These are phyloP conservation scores for Oenanthe sinensis DNA, from an alignment of 129 eudicot species.

Conservation along the genomic window DNA sequence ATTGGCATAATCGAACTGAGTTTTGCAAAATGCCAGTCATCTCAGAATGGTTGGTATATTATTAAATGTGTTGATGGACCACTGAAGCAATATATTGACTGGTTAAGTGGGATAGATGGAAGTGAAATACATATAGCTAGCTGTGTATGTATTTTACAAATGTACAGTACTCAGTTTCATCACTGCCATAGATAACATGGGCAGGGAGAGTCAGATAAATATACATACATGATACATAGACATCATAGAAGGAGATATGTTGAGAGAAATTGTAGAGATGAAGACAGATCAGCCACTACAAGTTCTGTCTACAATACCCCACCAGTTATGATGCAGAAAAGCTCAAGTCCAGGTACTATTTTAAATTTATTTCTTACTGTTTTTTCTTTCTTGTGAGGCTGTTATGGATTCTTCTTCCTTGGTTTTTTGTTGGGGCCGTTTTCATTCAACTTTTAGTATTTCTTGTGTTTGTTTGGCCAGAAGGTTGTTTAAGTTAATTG, in stretches of 20 bases:
- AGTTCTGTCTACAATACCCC: constrained; percentile 33
- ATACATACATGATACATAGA: constrained; percentile 24
- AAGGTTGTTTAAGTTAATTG: not conserved
- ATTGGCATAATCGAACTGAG: not conserved
- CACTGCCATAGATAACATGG: constrained; percentile 54
- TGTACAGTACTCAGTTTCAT: constrained; percentile 19
- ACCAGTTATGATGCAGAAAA: constrained; percentile 28
- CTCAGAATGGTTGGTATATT: constrained; percentile 2
- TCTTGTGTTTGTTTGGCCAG: constrained; percentile 5
- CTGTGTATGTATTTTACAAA: constrained; percentile 1
- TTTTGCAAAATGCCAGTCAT: constrained; percentile 4
- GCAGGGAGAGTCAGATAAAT: constrained; percentile 41
- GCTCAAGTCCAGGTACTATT: constrained; percentile 29
- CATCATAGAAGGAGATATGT: constrained; percentile 35
- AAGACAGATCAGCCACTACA: constrained; percentile 36
- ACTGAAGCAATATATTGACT: constrained; percentile 6
- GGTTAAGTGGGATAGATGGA: constrained; percentile 19
- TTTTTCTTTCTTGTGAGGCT: constrained; percentile 12
- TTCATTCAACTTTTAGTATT: constrained; percentile 4
- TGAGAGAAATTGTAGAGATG: constrained; percentile 19
- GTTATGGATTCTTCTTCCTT: constrained; percentile 9
- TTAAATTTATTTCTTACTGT: constrained; percentile 6
- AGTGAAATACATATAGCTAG: not conserved
- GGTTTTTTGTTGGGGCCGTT: not conserved
- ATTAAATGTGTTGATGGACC: constrained; percentile 1